These are phyloP conservation scores for Scytalidium sp. DNA, from an alignment of 2,329 filamentous ascomycete species.

Conservation along the genomic window DNA sequence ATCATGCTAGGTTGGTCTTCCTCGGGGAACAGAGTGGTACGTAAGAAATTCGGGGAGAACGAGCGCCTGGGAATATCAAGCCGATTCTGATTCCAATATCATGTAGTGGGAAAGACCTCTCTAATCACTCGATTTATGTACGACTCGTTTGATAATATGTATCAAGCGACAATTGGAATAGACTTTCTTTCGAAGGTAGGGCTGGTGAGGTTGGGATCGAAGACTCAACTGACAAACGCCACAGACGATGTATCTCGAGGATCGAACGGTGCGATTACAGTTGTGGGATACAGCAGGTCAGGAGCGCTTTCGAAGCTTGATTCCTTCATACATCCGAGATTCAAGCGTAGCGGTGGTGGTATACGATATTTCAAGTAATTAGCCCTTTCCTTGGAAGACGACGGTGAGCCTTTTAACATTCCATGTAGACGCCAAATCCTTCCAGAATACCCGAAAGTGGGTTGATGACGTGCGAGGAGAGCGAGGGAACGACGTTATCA, in stretches of 20 bases:
- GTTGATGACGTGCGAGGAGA: conserved; percentile 97
- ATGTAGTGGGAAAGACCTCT: conserved; percentile 92
- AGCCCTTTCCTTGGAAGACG: background rate
- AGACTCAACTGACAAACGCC: conserved; percentile 16
- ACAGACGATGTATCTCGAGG: conserved; percentile 98
- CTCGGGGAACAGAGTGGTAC: conserved; percentile 76
- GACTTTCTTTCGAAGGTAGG: conserved; percentile 95
- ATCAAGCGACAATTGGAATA: conserved; percentile 98
- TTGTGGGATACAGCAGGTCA: conserved; percentile 98
- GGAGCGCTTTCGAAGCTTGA: conserved; percentile 93
- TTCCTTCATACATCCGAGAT: conserved; percentile 98
- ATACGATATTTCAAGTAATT: conserved; percentile 89
- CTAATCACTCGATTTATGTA: conserved; percentile 99
- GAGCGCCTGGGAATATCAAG: background rate
- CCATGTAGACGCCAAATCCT: conserved; percentile 81
- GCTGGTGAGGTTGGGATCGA: background rate
- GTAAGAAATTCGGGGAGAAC: no score
- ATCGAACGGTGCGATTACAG: conserved; percentile 94
- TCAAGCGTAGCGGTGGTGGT: conserved; percentile 97
- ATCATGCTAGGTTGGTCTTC: conserved; percentile 77
- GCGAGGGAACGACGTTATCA: conserved; percentile 97
- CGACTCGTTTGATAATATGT: conserved; percentile 99
- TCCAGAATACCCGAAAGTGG: conserved; percentile 99
- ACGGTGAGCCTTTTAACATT: conserved; percentile 18
- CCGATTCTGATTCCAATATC: conserved; percentile 14